Evolutionary conservation across 2,329 filamentous ascomycete species (phyloP), one percentile per base, ranked within the genome.

Genomic region (Aureobasidium lini): DNA sequence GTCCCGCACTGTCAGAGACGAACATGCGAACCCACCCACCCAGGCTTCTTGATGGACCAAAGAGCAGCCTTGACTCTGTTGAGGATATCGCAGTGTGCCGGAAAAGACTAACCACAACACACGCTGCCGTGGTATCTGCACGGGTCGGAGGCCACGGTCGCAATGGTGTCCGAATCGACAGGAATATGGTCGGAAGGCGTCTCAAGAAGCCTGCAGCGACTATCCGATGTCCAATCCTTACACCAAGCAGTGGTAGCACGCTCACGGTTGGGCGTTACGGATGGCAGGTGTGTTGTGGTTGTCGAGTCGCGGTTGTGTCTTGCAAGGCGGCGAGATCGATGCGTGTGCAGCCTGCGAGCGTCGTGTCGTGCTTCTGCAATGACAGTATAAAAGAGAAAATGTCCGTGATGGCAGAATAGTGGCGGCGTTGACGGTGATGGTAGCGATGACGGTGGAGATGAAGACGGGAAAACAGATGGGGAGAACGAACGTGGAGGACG

Each of bases 61-160:
- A 44, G 49, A 53, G 47, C 32, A 49, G 47, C 47, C 47, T 49
- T 49, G 47, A 37, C 47, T 49, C 47, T 28, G n/a, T n/a, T n/a
- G n/a, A n/a, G n/a, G n/a, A n/a, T n/a, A n/a, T n/a, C n/a, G n/a
- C n/a, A n/a, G n/a, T n/a, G n/a, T n/a, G n/a, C n/a, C n/a, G n/a
- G n/a, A n/a, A n/a, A n/a, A n/a, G n/a, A n/a, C n/a, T n/a, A n/a
- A n/a, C n/a, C n/a, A n/a, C n/a, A n/a, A n/a, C n/a, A n/a, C n/a
- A n/a, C n/a, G n/a, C n/a, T n/a, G n/a, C n/a, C 31, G 47, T 49
- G 32, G 47, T 49, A 49, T 37, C 47, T 32, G 32, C 32, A 49
- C 47, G 15, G 32, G n/a, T 37, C 31, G 31, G 32, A 23, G 47
- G 32, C 23, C 16, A 31, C 28, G 16, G 31, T 49, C 31, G 47